Conservation (phyloP, 352 stramenopile genomes). For the Globisporangium heterothallicum region DNA sequence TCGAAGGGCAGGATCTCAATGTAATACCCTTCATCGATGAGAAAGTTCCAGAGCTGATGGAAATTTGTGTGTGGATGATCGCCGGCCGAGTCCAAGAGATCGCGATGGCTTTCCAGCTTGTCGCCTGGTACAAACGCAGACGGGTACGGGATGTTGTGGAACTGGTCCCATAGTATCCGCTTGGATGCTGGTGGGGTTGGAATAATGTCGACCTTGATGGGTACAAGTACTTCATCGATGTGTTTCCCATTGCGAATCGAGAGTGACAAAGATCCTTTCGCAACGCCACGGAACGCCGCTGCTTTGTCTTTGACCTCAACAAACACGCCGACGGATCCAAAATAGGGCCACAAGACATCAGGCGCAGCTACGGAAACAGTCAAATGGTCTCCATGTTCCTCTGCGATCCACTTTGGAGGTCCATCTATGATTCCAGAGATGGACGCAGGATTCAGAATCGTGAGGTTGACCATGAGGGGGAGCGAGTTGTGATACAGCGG, state of each 20-base stretch:
- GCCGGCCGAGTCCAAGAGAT: conserved; percentile 69
- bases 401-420: conserved; percentile 43
- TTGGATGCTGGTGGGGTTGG: conserved; percentile 38
- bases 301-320: conserved; percentile 50
- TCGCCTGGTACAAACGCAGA: conserved; percentile 77
- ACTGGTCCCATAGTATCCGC: conserved; percentile 84
- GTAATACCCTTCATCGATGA: conserved; percentile 60
- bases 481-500: conserved; percentile 67
- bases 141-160: conserved; percentile 85
- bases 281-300: conserved; percentile 33
- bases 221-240: conserved; percentile 39
- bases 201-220: conserved; percentile 40
- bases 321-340: conserved; percentile 66
- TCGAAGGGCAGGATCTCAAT: conserved; percentile 79
- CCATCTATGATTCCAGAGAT: conserved; percentile 42
- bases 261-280: conserved; percentile 32
- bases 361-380: conserved; percentile 40
- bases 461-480: conserved; percentile 82
- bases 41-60: conserved; percentile 71
- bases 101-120: conserved; percentile 55
- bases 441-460: conserved; percentile 59
- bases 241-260: conserved; percentile 36
- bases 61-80: conserved; percentile 87
- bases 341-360: conserved; percentile 60
- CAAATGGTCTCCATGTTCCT: conserved; percentile 43